Evolutionary conservation across 306 rosid species (phyloP), one percentile per base, ranked within the genome.

Genomic region (Castanospermum australe): DNA sequence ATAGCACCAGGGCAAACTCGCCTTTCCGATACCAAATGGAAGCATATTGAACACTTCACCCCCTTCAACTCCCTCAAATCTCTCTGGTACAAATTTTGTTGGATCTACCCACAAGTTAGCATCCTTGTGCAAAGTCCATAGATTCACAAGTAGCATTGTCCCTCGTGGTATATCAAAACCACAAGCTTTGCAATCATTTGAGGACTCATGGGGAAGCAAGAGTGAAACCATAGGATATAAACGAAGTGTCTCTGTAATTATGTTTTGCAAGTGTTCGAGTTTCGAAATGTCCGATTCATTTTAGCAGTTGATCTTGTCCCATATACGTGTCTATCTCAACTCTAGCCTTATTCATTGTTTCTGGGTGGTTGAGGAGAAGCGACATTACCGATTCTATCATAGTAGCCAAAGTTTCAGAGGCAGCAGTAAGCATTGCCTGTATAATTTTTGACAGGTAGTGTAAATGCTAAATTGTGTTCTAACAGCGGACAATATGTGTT

Each of bases 11-110:
- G 87, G 62, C 90, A 88, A 48, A 82, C 85, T 25, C 90, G 8
- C 35, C 92, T 84, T n/a, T 60, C 92, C 90, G 33, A 21, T 24
- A 4, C 92, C 92, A 30, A 89, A 89, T 17, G 92, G 86, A 54
- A 89, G 24, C 75, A 82, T 21, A 10, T 73, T 67, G 10, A 45
- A 79, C 12, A 71, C 48, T 11, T 38, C 47, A 44, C 51, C 25
- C 5, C 62, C 75, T 11, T 39, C 74, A 0, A 14, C 41, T 20
- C 52, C 76, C 17, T 39, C 62, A 64, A 87, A 86, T 60, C 93
- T 87, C 57, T 85, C 88, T 3, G 91, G 93, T 67, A 10, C 14
- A 56, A 81, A 81, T 36, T 5, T 55, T 15, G 71, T 61, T 1
- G 90, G 86, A 1, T 90, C 82, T 4, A 1, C 50, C 91, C 88